Percentiles rank a stretch among this genome's conserved stretches.
Evolutionary conservation across 2,329 filamentous ascomycete species (phyloP).

Genomic region (Colletotrichum sp.): DNA sequence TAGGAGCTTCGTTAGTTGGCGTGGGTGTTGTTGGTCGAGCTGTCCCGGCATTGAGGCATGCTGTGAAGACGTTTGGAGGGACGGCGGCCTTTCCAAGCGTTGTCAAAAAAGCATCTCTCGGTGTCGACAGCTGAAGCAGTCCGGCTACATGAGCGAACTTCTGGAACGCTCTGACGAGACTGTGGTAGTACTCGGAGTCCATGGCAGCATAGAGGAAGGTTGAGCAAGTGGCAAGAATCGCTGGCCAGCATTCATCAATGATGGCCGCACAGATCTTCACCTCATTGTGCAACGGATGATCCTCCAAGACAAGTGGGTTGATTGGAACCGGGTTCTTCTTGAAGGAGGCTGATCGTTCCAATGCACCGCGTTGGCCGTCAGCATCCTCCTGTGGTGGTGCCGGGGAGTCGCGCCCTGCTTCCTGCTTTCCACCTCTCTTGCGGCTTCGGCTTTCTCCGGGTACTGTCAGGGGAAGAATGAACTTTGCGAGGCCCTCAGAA

Average conservation of each 20-base stretch:
- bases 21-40: slow-evolving; percentile 48
- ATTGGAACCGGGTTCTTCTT: slow-evolving; percentile 79
- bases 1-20: slow-evolving; percentile 33
- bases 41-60: slow-evolving; percentile 58
- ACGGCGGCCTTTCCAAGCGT: slow-evolving; percentile 93
- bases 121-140: slow-evolving; percentile 81
- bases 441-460: slow-evolving; percentile 68
- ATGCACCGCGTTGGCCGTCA: slow-evolving; percentile 34
- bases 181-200: slow-evolving; percentile 93
- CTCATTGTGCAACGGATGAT: slow-evolving; percentile 73
- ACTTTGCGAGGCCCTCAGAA: slow-evolving; percentile 91
- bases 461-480: slow-evolving; percentile 89
- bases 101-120: slow-evolving; percentile 92
- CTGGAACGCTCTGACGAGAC: slow-evolving; percentile 89
- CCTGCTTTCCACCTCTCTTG: slow-evolving; percentile 51
- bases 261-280: slow-evolving; percentile 81
- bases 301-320: slow-evolving; percentile 80
- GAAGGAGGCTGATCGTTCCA: slow-evolving; percentile 70
- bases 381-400: slow-evolving; percentile 40
- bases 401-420: slow-evolving; percentile 48
- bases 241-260: slow-evolving; percentile 94
- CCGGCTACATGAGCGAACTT: slow-evolving; percentile 95
- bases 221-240: slow-evolving; percentile 91
- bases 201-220: slow-evolving; percentile 92
- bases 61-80: slow-evolving; percentile 76